These are phyloP conservation scores for Perkinsus olseni DNA, from an alignment of 169 alveolate species.

Conservation along the genomic window DNA sequence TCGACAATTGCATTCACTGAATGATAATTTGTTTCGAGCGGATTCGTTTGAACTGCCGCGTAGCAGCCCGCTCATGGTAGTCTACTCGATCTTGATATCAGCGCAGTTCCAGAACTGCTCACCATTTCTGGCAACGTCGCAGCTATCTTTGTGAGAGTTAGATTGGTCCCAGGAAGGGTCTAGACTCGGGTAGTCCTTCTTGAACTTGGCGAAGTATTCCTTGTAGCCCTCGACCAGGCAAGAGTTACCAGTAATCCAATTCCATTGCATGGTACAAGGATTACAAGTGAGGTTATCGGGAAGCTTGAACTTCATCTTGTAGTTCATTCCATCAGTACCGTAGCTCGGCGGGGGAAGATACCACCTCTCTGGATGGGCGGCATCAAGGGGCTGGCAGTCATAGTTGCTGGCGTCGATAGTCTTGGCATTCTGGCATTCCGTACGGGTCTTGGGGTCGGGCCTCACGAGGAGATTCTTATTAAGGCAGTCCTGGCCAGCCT, in stretches of 20 bases:
- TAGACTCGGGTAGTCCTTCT: background rate
- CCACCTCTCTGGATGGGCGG: background rate
- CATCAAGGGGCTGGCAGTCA: background rate
- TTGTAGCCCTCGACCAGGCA: background rate
- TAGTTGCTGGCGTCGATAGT: background rate
- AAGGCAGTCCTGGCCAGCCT: background rate
- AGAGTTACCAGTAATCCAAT: background rate
- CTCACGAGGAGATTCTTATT: background rate
- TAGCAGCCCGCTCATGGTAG: no score
- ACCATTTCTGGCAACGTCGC: no score
- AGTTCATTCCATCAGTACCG: background rate
- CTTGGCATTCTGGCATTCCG: background rate
- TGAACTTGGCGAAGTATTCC: background rate
- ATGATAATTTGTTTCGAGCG: no score
- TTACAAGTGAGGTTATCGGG: background rate
- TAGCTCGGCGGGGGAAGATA: background rate
- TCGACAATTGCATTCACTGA: no score
- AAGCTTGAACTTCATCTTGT: background rate
- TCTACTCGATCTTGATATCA: background rate
- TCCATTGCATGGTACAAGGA: background rate
- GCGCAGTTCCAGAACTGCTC: background rate
- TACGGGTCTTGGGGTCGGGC: background rate
- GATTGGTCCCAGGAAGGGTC: background rate
- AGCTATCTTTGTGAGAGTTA: no score
- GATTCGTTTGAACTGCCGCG: no score